Conservation (phyloP, 305 asterid genomes). For the Caryopteris hybrid region DNA sequence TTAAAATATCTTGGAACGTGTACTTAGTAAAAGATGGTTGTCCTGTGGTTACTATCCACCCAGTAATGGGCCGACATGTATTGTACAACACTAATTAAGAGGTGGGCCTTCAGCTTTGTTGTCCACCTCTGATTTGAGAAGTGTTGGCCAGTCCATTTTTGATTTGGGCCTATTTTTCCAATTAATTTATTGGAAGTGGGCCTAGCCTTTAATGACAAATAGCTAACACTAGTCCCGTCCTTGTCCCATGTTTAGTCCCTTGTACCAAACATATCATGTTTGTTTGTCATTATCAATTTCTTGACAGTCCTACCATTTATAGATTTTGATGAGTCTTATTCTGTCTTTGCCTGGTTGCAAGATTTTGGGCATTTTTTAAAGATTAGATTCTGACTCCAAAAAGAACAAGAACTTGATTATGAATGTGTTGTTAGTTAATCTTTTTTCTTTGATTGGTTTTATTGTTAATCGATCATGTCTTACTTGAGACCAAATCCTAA, state of each 20-base stretch:
- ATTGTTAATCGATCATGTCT: no score
- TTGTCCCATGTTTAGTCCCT: conserved; percentile 31
- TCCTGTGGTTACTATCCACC: conserved; percentile 2
- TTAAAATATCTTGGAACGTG: no score
- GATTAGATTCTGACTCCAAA: neutral
- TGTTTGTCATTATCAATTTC: conserved; percentile 15
- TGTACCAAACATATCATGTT: conserved; percentile 26
- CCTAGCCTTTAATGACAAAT: conserved; percentile 15
- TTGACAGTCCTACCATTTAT: no score
- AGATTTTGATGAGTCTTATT: neutral
- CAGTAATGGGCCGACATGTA: conserved; percentile 34
- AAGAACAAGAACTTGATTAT: no score
- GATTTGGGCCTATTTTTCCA: conserved; percentile 32
- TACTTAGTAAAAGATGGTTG: neutral
- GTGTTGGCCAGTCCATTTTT: conserved; percentile 13
- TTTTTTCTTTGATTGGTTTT: no score
- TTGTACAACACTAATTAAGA: neutral
- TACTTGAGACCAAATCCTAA: no score
- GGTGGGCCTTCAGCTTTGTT: conserved; percentile 26
- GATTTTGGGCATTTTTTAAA: neutral
- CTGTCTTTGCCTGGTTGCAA: neutral
- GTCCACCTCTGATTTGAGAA: conserved; percentile 16
- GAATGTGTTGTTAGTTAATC: no score
- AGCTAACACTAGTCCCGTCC: conserved; percentile 18
- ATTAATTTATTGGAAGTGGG: conserved; percentile 16